Percentiles rank a stretch among this genome's conserved stretches.
phyloP scores from a whole-genome alignment of 2,329 filamentous ascomycete genomes.

The Microthyrium microscopicum region DNA sequence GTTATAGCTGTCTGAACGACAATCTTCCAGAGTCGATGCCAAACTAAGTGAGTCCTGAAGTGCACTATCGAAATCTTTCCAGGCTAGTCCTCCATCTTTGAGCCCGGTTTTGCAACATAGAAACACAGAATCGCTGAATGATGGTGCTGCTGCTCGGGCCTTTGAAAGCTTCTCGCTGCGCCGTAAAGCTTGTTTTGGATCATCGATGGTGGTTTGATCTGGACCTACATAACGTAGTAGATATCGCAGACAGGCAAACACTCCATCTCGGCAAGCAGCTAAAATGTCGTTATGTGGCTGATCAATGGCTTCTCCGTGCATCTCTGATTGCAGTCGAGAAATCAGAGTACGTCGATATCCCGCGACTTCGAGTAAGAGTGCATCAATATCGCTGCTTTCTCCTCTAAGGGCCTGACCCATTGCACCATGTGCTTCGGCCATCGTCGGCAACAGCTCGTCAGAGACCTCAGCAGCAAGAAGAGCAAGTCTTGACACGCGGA shows the following conservation, averaged over 20 bases:
- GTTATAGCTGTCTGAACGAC: too few species aligned
- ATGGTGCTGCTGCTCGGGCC: conserved; percentile 16
- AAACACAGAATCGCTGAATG: conserved; percentile 19
- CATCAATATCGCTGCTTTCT: conserved; percentile 18
- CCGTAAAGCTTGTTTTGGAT: conserved; percentile 11
- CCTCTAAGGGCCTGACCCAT: conserved; percentile 17
- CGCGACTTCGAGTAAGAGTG: conserved; percentile 20
- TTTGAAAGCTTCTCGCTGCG: conserved; percentile 13
- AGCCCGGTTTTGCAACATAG: conserved; percentile 17
- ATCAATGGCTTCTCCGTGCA: not conserved
- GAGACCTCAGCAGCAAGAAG: not conserved
- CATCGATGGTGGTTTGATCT: conserved; percentile 10
- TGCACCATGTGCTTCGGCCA: conserved; percentile 14
- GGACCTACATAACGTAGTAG: conserved; percentile 1
- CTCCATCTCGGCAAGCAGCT: conserved; percentile 1
- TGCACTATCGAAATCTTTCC: conserved; percentile 17
- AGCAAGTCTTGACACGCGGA: conserved; percentile 3
- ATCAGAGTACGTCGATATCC: conserved; percentile 12
- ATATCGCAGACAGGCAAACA: conserved; percentile 4
- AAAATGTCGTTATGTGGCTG: not conserved
- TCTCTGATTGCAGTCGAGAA: not conserved
- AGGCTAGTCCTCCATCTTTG: conserved; percentile 12
- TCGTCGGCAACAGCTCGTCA: conserved; percentile 1
- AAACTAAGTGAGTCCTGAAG: conserved; percentile 21
- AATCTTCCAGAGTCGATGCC: too few species aligned